Evolutionary conservation across 345 rosid genomes (phyloP).

Genomic region (sweet orange (Citrus sinensis)): DNA sequence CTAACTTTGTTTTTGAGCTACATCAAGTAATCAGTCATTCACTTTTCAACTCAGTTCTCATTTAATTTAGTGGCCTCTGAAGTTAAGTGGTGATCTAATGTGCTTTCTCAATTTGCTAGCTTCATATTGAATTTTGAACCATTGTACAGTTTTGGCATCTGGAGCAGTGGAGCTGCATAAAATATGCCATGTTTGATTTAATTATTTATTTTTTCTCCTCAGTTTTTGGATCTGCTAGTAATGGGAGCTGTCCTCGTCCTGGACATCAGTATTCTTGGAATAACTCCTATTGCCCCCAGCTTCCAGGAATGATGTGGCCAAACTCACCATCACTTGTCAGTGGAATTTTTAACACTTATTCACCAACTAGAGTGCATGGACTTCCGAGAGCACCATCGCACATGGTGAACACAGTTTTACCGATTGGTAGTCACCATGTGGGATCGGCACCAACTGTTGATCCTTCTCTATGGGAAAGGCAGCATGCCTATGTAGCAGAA

Average conservation of each 20-base stretch:
- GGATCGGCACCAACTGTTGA: conserved; percentile 57
- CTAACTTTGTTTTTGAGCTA: background rate
- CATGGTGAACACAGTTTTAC: conserved; percentile 29
- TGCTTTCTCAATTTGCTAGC: conserved; percentile 4
- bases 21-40: conserved; percentile 11
- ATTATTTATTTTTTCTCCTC: conserved; percentile 13
- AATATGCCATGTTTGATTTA: background rate
- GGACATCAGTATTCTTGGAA: conserved; percentile 44
- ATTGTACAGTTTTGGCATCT: background rate
- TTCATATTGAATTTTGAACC: conserved; percentile 4
- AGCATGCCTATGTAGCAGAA: conserved; percentile 41
- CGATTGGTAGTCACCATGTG: conserved; percentile 38
- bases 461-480: conserved; percentile 54
- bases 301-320: conserved; percentile 57
- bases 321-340: conserved; percentile 47
- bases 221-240: conserved; percentile 45
- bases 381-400: conserved; percentile 42
- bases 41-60: background rate
- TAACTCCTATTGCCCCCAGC: conserved; percentile 36
- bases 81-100: background rate
- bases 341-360: conserved; percentile 37
- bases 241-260: conserved; percentile 34
- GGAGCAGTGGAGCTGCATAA: background rate
- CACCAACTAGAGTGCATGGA: conserved; percentile 34
- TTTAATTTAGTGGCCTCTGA: background rate